These are phyloP conservation scores for Candida chauliodis DNA, from an alignment of 805 yeast species.

Conservation along the genomic window DNA sequence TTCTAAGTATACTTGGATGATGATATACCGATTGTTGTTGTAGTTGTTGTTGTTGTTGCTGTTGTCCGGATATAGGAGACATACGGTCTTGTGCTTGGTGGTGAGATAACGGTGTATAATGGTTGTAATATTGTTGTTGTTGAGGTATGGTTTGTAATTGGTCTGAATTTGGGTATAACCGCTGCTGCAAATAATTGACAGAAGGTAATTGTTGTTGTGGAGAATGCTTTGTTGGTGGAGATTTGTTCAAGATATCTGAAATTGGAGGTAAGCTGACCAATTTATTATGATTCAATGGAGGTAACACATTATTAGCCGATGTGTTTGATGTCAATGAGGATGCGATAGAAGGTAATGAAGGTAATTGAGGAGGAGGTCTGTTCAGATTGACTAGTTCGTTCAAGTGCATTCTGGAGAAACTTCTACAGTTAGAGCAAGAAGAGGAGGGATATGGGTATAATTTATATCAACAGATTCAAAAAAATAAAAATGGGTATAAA, in stretches of 20 bases:
- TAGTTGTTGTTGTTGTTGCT: conserved; percentile 1
- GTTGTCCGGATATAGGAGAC: conserved; percentile 3
- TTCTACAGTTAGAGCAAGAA: background rate
- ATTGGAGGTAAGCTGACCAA: conserved; percentile 40
- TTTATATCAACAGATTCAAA: too few relatives aligned
- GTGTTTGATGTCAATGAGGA: background rate
- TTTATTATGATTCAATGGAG: conserved; percentile 5
- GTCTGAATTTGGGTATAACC: conserved; percentile 2
- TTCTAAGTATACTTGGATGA: conserved; percentile 1
- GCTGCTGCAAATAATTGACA: conserved; percentile 1
- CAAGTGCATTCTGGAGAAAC: conserved; percentile 2
- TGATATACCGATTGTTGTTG: too few relatives aligned
- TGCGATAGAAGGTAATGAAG: background rate
- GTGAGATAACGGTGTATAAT: conserved; percentile 6
- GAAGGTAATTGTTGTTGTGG: conserved; percentile 3
- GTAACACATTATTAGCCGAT: conserved; percentile 4
- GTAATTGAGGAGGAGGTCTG: conserved; percentile 2
- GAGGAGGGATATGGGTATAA: background rate
- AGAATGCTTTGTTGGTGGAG: conserved; percentile 9
- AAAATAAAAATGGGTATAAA: too few relatives aligned
- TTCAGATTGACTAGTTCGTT: conserved; percentile 3
- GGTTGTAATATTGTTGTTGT: conserved; percentile 5
- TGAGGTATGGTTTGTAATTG: conserved; percentile 3
- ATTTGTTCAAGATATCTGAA: conserved; percentile 30
- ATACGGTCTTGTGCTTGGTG: conserved; percentile 6